These are phyloP conservation scores for Phylloboletellus chloephorus DNA, from an alignment of 1,284 basidiomycete genomes.

Conservation along the genomic window DNA sequence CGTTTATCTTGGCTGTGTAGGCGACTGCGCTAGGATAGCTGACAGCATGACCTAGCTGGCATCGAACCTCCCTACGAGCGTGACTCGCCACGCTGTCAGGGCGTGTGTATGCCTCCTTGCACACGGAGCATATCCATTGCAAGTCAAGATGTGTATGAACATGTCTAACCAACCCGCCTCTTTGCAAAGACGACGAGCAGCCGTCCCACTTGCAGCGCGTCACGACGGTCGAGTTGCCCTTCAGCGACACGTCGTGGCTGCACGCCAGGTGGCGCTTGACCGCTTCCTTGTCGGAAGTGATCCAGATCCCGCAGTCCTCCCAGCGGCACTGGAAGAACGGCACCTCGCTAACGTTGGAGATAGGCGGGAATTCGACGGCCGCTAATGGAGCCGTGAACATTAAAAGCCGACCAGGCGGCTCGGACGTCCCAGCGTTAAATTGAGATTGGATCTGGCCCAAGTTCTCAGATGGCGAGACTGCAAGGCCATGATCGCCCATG, in stretches of 20 bases:
- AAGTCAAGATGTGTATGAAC: conserved; percentile 17
- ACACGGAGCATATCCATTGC: conserved; percentile 21
- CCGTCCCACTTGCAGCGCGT: conserved; percentile 12
- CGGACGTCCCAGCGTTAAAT: neutral
- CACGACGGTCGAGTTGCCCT: neutral
- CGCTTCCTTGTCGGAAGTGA: conserved; percentile 14
- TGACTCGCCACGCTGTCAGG: conserved; percentile 18
- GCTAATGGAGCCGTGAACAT: conserved; percentile 9
- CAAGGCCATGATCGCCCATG: neutral
- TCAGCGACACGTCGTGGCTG: conserved; percentile 12
- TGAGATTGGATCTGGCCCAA: neutral
- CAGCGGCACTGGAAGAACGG: conserved; percentile 23
- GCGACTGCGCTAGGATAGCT: conserved; percentile 18
- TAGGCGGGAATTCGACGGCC: conserved; percentile 11
- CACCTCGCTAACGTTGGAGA: neutral
- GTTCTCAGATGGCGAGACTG: neutral
- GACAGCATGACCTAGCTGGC: conserved; percentile 8
- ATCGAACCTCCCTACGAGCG: conserved; percentile 3
- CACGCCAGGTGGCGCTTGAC: conserved; percentile 17
- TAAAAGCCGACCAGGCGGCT: neutral
- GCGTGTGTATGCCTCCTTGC: conserved; percentile 12
- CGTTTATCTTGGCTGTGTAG: conserved; percentile 9
- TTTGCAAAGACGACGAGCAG: conserved; percentile 9
- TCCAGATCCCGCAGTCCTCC: conserved; percentile 17
- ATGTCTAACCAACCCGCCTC: conserved; percentile 16